Evolutionary conservation across 352 stramenopile species (phyloP).

Genomic region (Phytopythium oedochilum): DNA sequence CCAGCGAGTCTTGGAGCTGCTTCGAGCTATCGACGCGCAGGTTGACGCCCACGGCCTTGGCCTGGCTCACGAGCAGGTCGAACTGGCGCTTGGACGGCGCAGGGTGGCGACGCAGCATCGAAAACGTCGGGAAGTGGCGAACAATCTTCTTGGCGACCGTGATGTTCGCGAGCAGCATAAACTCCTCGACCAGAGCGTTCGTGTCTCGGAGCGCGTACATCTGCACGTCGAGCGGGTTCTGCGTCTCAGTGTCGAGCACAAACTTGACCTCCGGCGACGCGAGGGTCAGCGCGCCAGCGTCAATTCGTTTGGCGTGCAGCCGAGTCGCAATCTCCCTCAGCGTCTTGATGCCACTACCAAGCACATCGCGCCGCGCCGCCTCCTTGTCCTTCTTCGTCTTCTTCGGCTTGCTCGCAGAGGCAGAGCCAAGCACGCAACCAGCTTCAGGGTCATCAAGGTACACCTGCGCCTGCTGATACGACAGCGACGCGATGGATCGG

Average conservation of each 20-base stretch:
- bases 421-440: conserved; percentile 31
- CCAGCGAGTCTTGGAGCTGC: conserved; percentile 74
- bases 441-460: conserved; percentile 89
- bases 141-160: conserved; percentile 96
- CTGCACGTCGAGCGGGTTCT: conserved; percentile 98
- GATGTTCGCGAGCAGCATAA: conserved; percentile 99
- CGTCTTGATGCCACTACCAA: conserved; percentile 87
- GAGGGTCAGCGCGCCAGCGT: conserved; percentile 95
- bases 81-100: conserved; percentile 94
- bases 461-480: conserved; percentile 97
- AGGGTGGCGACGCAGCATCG: conserved; percentile 93
- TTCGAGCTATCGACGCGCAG: conserved; percentile 76
- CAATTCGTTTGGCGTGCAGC: conserved; percentile 91
- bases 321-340: conserved; percentile 90
- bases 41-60: conserved; percentile 76
- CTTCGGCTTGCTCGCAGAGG: conserved; percentile 3
- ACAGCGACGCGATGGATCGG: conserved; percentile 93
- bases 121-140: conserved; percentile 93
- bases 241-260: conserved; percentile 96
- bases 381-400: conserved; percentile 37
- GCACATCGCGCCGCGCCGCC: conserved; percentile 33
- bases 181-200: conserved; percentile 98
- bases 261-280: conserved; percentile 97
- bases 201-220: conserved; percentile 95
- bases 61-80: conserved; percentile 79